A percentile compares a stretch with the other conserved stretches of the same genome.
These are phyloP conservation scores for Xylariaceae sp. DNA, from an alignment of 2,329 filamentous ascomycete species.

Conservation along the genomic window DNA sequence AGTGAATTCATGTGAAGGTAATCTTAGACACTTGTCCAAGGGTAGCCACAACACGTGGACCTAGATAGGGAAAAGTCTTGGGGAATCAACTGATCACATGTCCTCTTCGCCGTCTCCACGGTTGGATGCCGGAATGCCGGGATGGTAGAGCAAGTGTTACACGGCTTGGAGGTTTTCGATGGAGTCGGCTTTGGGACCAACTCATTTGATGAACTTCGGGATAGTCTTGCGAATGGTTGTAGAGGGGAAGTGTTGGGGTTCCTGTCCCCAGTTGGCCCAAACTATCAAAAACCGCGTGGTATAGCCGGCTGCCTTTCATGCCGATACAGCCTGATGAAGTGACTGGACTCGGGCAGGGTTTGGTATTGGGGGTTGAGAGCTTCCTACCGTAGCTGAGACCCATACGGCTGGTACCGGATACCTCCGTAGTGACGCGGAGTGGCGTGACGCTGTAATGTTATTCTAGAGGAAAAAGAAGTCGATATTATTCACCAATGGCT, in stretches of 20 bases:
- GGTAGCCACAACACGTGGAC: neutral
- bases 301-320: neutral
- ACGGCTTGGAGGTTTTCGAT: neutral
- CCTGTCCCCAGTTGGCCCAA: conserved; percentile 2
- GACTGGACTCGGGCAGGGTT: conserved; percentile 2
- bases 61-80: neutral
- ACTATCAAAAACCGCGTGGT: conserved; percentile 10
- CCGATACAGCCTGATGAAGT: conserved; percentile 2
- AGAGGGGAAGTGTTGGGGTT: neutral
- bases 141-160: conserved; percentile 1
- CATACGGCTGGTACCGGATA: conserved; percentile 10
- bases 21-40: neutral
- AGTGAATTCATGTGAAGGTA: neutral
- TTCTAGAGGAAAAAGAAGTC: conserved; percentile 1
- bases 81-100: neutral
- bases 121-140: conserved; percentile 6
- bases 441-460: conserved; percentile 1
- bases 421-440: neutral
- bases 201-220: conserved; percentile 2
- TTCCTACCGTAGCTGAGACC: conserved; percentile 5
- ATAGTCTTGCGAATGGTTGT: conserved; percentile 6
- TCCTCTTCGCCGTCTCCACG: conserved; percentile 5
- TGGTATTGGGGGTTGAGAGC: conserved; percentile 1
- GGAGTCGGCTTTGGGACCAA: conserved; percentile 2
- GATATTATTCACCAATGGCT: conserved; percentile 6